Evolutionary conservation across 257 asterid genomes (phyloP).

Genomic region (Cynanchum wilfordii): DNA sequence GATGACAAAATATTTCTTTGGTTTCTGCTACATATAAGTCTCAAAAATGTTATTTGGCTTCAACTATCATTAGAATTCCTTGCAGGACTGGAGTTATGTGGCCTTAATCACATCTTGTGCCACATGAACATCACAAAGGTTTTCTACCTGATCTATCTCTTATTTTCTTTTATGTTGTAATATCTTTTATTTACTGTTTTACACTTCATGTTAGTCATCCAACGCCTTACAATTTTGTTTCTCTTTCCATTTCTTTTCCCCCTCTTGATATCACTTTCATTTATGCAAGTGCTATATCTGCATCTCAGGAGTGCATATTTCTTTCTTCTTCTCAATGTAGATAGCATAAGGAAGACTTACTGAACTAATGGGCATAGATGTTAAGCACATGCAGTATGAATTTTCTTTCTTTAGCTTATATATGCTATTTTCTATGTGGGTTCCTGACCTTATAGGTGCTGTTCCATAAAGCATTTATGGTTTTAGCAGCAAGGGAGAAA

Average conservation of each 20-base stretch:
- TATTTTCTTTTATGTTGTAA: neutral
- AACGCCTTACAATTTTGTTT: neutral
- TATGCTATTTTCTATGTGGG: neutral
- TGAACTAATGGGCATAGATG: neutral
- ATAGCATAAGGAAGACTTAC: neutral
- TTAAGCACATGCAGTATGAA: neutral
- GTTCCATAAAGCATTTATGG: neutral
- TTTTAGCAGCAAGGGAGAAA: constrained; percentile 14
- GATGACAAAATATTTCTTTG: constrained; percentile 6
- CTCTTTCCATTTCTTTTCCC: neutral
- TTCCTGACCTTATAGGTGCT: neutral
- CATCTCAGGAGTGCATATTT: neutral
- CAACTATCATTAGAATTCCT: neutral
- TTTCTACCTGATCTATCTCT: neutral
- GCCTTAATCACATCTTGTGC: neutral
- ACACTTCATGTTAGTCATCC: neutral
- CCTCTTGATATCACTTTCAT: neutral
- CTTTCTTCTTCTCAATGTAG: neutral
- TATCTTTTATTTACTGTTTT: neutral
- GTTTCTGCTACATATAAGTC: constrained; percentile 4
- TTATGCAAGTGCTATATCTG: too few relatives aligned
- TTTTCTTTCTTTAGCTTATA: neutral
- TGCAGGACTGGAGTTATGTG: neutral
- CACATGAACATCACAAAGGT: constrained; percentile 3
- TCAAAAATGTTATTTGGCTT: neutral